Percentiles rank a stretch among this genome's conserved stretches.
phyloP scores from a whole-genome alignment of 345 rosid genomes.

The Angophora floribunda region DNA sequence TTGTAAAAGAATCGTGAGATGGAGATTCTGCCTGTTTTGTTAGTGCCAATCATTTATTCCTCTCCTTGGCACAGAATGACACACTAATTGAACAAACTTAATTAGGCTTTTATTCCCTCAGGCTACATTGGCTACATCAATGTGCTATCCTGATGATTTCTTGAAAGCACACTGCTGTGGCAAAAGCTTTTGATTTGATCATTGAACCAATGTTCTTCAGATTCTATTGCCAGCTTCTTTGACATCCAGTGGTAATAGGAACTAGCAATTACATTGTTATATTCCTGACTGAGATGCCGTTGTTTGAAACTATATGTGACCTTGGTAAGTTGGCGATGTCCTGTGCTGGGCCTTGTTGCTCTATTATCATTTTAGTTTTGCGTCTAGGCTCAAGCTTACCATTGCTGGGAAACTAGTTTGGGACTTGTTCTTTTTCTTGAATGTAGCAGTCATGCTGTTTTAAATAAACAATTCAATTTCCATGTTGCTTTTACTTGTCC shows the following conservation, averaged over 20 bases:
- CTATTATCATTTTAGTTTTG: not conserved
- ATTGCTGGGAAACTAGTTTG: not conserved
- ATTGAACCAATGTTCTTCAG: not conserved
- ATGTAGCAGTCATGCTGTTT: not conserved
- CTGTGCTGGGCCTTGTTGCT: not conserved
- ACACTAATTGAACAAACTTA: not conserved
- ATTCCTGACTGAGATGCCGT: not conserved
- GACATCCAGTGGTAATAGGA: not conserved
- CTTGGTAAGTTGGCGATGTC: not conserved
- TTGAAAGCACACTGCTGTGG: not conserved
- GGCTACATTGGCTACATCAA: not conserved
- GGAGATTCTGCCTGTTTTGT: not conserved
- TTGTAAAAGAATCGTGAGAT: not conserved
- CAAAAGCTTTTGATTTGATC: not conserved
- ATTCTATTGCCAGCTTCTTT: not conserved
- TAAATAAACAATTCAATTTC: not conserved
- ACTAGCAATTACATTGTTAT: not conserved
- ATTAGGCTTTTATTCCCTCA: not conserved
- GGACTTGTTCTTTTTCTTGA: not conserved
- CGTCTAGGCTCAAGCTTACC: not conserved
- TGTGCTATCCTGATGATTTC: not conserved
- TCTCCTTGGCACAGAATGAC: not conserved
- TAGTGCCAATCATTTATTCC: not conserved
- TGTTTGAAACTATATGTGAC: not conserved
- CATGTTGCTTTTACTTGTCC: not conserved